Evolutionary conservation across 129 eudicot species (phyloP), one percentile per base, ranked within the genome.

Genomic region (Ambrosia trifida): DNA sequence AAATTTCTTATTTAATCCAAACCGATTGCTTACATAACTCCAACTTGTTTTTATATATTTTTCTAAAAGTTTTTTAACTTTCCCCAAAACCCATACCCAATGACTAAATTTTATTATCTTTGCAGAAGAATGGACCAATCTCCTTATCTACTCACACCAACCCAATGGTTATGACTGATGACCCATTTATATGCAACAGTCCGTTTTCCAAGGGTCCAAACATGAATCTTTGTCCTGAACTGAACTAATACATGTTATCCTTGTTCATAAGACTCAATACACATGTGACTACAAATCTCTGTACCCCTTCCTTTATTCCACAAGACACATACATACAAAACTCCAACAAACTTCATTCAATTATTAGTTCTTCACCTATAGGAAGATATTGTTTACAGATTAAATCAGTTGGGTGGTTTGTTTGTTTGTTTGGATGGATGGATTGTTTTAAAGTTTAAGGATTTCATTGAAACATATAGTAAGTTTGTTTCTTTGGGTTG

Each of bases 161-260:
- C 18, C 69, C 46, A 61, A 50, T 18, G 78, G 31, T 64, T 53
- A 47, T 33, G 30, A 57, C 24, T 53, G 13, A 47, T 3, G 45
- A 28, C 56, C 13, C 18, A 35, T 44, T 41, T 8, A 53, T 11
- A 11, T 7, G 40, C 41, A 58, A 10, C 17, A 12, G 6, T 19
- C 51, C 64, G 11, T 51, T 53, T 10, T 52, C 31, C 66, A 35
- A 32, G 35, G 61, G 8, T 72, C 61, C 49, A 65, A 74, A 66
- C 73, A 11, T 73, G 68, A 75, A 75, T 75, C 68, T 17, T 75
- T 66, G 73, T 75, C 59, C 56, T 53, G 3, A 28, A 40, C 43
- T 5, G 0, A 24, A 40, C 47, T 35, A 32, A 5, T 44, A 30
- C 66, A 75, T 75, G 66, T 66, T 75, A 66, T 66, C 79, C 68